Conservation (phyloP, 441 rosid species). For the Erodium trifolium region DNA sequence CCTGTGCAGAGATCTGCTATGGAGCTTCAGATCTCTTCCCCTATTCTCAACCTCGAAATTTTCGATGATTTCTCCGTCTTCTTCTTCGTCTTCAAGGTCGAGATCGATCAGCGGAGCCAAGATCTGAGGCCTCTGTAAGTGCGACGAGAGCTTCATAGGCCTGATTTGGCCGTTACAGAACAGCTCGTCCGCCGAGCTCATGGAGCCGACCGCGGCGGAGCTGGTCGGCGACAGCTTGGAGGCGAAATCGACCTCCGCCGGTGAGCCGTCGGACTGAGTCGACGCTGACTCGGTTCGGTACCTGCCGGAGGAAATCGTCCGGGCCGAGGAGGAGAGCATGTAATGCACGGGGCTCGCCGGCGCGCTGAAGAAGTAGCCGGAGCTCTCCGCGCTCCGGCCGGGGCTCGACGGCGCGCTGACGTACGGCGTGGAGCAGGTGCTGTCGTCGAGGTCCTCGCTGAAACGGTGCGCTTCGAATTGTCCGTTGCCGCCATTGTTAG, state of each 20-base stretch:
- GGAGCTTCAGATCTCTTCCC: constrained; percentile 32
- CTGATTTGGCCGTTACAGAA: constrained; percentile 38
- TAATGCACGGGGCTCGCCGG: constrained; percentile 40
- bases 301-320: constrained; percentile 10
- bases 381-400: constrained; percentile 19
- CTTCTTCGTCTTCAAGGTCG: constrained; percentile 19
- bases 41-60: not conserved
- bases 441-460: constrained; percentile 26
- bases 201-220: constrained; percentile 20
- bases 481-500: constrained; percentile 12
- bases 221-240: constrained; percentile 24
- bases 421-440: constrained; percentile 30
- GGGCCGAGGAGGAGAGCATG: constrained; percentile 17
- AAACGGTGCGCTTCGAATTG: constrained; percentile 17
- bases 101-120: constrained; percentile 28
- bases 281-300: constrained; percentile 15
- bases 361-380: constrained; percentile 29
- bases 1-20: constrained; percentile 29
- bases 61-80: not conserved
- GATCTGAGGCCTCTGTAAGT: constrained; percentile 31
- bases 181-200: constrained; percentile 38
- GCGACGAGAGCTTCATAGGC: constrained; percentile 41
- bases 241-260: constrained; percentile 28
- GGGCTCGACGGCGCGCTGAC: constrained; percentile 37
- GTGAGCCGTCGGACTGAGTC: constrained; percentile 14